Conservation (phyloP, 352 stramenopile genomes). For the Aphanomyces euteiches region DNA sequence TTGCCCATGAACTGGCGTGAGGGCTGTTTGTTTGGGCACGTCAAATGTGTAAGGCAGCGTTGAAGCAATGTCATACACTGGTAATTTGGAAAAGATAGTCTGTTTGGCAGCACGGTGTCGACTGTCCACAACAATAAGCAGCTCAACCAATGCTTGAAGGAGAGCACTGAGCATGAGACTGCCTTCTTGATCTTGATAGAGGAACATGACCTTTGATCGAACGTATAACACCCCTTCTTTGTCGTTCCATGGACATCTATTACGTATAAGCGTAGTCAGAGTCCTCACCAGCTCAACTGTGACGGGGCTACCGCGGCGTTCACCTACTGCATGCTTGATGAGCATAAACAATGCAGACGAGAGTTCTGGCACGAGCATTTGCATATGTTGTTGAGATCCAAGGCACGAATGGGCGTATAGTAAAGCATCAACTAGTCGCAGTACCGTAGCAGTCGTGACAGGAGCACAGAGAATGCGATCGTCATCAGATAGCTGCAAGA, state of each 20-base stretch:
- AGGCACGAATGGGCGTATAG: constrained; percentile 43
- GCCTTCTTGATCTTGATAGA: constrained; percentile 77
- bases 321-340: constrained; percentile 61
- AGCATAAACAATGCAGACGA: constrained; percentile 64
- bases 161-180: constrained; percentile 70
- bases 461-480: constrained; percentile 68
- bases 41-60: constrained; percentile 73
- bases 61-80: constrained; percentile 45
- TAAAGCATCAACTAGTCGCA: constrained; percentile 63
- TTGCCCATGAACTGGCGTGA: constrained; percentile 75
- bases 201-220: constrained; percentile 78
- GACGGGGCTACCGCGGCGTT: constrained; percentile 52
- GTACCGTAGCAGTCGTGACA: constrained; percentile 54
- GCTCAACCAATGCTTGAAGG: constrained; percentile 74
- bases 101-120: constrained; percentile 54
- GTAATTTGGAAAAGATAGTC: constrained; percentile 40
- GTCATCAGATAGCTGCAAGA: constrained; percentile 63
- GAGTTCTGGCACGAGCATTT: constrained; percentile 52
- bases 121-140: constrained; percentile 79
- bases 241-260: constrained; percentile 62
- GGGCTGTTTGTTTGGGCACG: constrained; percentile 60
- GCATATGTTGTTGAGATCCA: neutral
- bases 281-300: constrained; percentile 61
- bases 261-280: constrained; percentile 62
- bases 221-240: constrained; percentile 72